Base-by-base conservation (phyloP, 345 rosid species). In the Populus alba region DNA sequence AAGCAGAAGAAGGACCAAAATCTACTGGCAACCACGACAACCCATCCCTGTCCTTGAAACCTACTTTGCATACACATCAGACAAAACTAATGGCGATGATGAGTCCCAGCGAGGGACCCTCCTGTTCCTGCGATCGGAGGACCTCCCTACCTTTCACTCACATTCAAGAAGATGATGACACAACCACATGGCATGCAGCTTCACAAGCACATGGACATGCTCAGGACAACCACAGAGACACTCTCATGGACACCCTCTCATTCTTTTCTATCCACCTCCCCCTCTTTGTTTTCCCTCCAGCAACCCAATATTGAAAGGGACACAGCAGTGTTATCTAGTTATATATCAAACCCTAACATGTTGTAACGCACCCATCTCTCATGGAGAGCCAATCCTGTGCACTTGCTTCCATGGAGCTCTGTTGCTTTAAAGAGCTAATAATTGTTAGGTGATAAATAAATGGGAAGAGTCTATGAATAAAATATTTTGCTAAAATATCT, bases 51-150 rank as follows among this genome's bases (percentile, higher is more conserved):
- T 73, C 80, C 63, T 37, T 78, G 88, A 85, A 81, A 82, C 90
- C 80, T 81, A 78, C 90, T 3, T 83, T 68, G 79, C 90, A 81
- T 81, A 5, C 77, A 74, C 75, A 72, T 71, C 63, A 77, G 84
- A 85, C 86, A 83, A 83, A 72, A 47, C 69, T 49, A 68, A 61
- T 47, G 86, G 79, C 62, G 62, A 73, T 23, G 85, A 73, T 80
- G 77, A 78, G 66, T n/a, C 65, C 76, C n/a, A 3, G 35, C 11
- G 1, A 0, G 66, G 83, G 81, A 45, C 81, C 82, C 71, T 31
- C 25, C 84, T 79, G 45, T 35, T 17, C 35, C 35, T 33, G 35
- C 35, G 35, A 8, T 76, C 9, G 72, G 47, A 62, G 71, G 55
- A 31, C 39, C 70, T 27, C 68, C 68, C 41, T 11, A 23, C 53